Evolutionary conservation across 257 asterid genomes (phyloP).

Genomic region (Mentha longifolia): DNA sequence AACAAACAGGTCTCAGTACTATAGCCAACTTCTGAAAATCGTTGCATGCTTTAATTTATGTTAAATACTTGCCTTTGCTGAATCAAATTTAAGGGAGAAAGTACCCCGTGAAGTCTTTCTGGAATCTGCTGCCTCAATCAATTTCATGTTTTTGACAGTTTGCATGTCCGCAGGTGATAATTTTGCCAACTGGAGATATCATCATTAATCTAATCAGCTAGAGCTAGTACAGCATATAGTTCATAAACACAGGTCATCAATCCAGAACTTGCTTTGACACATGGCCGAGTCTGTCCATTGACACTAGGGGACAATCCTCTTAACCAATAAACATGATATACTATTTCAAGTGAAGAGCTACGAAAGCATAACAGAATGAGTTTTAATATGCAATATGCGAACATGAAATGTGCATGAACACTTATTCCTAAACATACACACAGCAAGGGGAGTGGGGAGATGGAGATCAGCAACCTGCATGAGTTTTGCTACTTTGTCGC

Average conservation of each 20-base stretch:
- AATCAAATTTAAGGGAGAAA: constrained; percentile 91
- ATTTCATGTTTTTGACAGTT: constrained; percentile 82
- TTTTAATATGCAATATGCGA: too few relatives aligned
- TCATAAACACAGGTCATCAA: too few relatives aligned
- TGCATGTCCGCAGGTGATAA: constrained; percentile 84
- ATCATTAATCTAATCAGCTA: constrained; percentile 19
- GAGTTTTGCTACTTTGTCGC: constrained; percentile 84
- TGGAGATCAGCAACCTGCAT: constrained; percentile 78
- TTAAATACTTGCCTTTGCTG: constrained; percentile 66
- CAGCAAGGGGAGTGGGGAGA: constrained; percentile 17
- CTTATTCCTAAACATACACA: neutral
- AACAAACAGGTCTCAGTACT: constrained; percentile 42
- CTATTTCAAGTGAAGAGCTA: too few relatives aligned
- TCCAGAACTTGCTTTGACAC: too few relatives aligned
- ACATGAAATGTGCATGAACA: too few relatives aligned
- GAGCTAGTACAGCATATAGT: neutral
- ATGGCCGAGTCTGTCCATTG: too few relatives aligned
- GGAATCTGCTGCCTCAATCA: constrained; percentile 64
- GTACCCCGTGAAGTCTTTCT: constrained; percentile 66
- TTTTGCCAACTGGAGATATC: constrained; percentile 74
- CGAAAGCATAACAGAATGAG: too few relatives aligned
- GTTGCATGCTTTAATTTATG: constrained; percentile 14
- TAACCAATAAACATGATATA: too few relatives aligned
- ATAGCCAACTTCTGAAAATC: neutral
- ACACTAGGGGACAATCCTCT: too few relatives aligned